phyloP scores from a whole-genome alignment of 2,329 filamentous ascomycete species.

The Madurella fahalii region DNA sequence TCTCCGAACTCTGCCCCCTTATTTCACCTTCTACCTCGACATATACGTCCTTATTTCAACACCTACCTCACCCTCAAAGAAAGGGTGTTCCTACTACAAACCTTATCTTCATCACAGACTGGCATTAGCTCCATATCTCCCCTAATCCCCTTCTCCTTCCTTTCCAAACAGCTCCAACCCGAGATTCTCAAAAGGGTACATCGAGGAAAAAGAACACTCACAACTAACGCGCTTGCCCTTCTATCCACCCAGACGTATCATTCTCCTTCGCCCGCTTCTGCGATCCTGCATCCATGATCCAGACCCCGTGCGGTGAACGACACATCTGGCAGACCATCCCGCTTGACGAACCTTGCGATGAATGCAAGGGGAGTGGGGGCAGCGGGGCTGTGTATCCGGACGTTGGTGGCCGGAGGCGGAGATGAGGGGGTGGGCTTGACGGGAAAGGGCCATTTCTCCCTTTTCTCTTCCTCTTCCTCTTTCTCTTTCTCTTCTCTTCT shows the following conservation, averaged over 20 bases:
- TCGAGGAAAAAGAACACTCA: no score
- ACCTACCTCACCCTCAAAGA: no score
- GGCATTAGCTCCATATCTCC: not conserved
- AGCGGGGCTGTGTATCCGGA: constrained; percentile 16
- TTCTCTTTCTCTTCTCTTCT: not conserved
- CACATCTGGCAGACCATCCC: constrained; percentile 36
- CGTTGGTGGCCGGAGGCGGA: not conserved
- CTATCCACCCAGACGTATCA: constrained; percentile 23
- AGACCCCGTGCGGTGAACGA: constrained; percentile 33
- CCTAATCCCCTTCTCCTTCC: not conserved
- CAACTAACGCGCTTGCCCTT: no score
- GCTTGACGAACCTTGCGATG: constrained; percentile 35
- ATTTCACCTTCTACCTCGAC: no score
- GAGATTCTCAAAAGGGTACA: no score
- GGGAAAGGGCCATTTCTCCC: not conserved
- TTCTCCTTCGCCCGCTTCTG: constrained; percentile 36
- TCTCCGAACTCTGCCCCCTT: not conserved
- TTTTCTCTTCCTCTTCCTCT: not conserved
- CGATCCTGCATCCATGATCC: constrained; percentile 33
- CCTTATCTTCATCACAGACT: no score
- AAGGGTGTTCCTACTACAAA: no score
- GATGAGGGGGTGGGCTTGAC: not conserved
- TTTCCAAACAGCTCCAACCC: not conserved
- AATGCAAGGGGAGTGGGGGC: constrained; percentile 27
- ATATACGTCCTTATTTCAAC: no score